Conservation (phyloP, 805 yeast species). For the Saccharomyces kudriavzevii region DNA sequence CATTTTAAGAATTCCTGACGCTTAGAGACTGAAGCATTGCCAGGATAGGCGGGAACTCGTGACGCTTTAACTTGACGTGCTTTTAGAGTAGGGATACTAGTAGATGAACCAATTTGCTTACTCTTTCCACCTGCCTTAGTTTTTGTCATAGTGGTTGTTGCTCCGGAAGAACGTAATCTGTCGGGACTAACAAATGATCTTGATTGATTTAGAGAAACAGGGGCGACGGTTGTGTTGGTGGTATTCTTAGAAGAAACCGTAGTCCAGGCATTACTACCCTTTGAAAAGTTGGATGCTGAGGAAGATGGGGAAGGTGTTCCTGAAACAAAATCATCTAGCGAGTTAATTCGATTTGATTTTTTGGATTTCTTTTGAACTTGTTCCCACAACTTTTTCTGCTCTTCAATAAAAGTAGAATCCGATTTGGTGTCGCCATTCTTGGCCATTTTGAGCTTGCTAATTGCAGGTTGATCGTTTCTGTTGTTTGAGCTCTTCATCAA, state of each 20-base stretch:
- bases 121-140: conserved; percentile 5
- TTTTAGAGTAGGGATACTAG: conserved; percentile 25
- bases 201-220: neutral
- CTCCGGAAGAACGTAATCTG: conserved; percentile 28
- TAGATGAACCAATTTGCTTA: conserved; percentile 24
- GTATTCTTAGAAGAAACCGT: conserved; percentile 21
- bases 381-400: conserved; percentile 32
- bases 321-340: neutral
- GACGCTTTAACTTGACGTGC: conserved; percentile 5
- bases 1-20: conserved; percentile 61
- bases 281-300: conserved; percentile 4
- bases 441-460: neutral
- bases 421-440: neutral
- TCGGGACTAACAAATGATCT: conserved; percentile 28
- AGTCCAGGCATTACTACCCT: conserved; percentile 21
- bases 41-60: conserved; percentile 20
- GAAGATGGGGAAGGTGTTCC: neutral
- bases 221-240: neutral
- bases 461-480: neutral
- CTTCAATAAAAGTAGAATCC: conserved; percentile 24
- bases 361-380: conserved; percentile 59
- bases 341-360: conserved; percentile 38
- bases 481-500: neutral
- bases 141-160: conserved; percentile 13
- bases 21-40: conserved; percentile 33